Evolutionary conservation across 305 asterid genomes (phyloP).

Genomic region (Withania somnifera): DNA sequence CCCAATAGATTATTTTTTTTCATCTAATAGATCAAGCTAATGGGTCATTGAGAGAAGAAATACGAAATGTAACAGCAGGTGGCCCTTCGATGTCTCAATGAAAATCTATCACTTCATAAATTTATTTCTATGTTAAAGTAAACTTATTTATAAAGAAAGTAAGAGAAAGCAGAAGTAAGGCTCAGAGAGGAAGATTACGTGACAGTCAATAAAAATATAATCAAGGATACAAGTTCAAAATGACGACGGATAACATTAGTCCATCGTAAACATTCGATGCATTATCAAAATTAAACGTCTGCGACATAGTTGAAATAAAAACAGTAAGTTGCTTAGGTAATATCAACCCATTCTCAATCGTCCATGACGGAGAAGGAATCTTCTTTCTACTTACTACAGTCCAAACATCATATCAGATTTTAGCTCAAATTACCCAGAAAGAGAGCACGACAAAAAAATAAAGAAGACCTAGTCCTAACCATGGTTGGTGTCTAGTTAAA

Average conservation of each 20-base stretch:
- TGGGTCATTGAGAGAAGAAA: too few species aligned
- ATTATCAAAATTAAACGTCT: not conserved
- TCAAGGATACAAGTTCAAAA: not conserved
- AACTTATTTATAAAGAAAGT: too few species aligned
- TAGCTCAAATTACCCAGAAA: constrained; percentile 1
- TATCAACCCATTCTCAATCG: constrained; percentile 9
- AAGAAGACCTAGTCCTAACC: constrained; percentile 80
- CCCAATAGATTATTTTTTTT: too few species aligned
- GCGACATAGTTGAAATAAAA: not conserved
- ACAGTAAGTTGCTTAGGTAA: not conserved
- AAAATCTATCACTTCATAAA: too few species aligned
- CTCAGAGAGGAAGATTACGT: not conserved
- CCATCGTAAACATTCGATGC: not conserved
- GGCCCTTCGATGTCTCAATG: too few species aligned
- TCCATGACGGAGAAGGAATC: constrained; percentile 10
- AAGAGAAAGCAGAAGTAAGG: too few species aligned
- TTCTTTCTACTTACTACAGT: constrained; percentile 20
- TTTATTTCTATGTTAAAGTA: too few species aligned
- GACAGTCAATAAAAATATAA: not conserved
- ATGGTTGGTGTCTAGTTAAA: constrained; percentile 50
- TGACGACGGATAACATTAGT: not conserved
- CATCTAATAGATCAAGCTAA: too few species aligned
- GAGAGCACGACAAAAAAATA: constrained; percentile 11
- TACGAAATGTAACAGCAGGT: too few species aligned
- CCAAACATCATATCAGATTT: constrained; percentile 9